Base-by-base conservation (phyloP, 2,329 filamentous ascomycete genomes). In the Paracoccidioides lutzii region DNA sequence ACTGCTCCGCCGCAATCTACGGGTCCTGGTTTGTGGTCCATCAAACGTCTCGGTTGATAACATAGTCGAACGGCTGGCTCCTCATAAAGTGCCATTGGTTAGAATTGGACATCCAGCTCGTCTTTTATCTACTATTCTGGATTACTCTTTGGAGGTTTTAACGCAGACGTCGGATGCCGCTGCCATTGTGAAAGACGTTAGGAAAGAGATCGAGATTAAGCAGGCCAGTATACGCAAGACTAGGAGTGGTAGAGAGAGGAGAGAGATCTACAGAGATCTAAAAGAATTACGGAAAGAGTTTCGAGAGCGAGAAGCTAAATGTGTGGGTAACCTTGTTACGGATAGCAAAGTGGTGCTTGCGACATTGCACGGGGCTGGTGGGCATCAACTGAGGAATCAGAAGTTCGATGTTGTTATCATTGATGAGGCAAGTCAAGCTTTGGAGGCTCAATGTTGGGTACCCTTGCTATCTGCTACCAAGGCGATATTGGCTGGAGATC, bases 11-110 rank as follows among this genome's bases (percentile, higher is more conserved):
- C 81, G 81, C 30, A 80, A 83, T 38, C 78, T 84, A 54, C 82
- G 90, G 1, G 77, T 97, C 9, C 78, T 97, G 1, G 91, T 97
- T n/a, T 97, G 93, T 65, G 93, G 91, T 0, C 93, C 93, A 0
- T 95, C 89, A 35, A 98, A 98, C 68, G 90, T 98, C 63, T 93
- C 89, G 0, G 93, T 98, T 0, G 93, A 98, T 78, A 98, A 98
- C 66, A 95, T 98, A 57, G 90, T 96, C 7, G 93, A 98, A 71
- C 83, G 93, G 6, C 79, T 97, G 1, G 82, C 90, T 1, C 83
- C 87, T 0, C 87, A 90, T 69, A 90, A 89, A 65, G 78, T 96
- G 1, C 85, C 89, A 0, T 89, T 97, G 64, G 80, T 97, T 40
- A 85, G 93, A 1, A 81, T 98, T 0, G 93, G 93, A 0, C 93